These are phyloP conservation scores for Aureobasidium sp. DNA, from an alignment of 2,329 filamentous ascomycete genomes.

Conservation along the genomic window DNA sequence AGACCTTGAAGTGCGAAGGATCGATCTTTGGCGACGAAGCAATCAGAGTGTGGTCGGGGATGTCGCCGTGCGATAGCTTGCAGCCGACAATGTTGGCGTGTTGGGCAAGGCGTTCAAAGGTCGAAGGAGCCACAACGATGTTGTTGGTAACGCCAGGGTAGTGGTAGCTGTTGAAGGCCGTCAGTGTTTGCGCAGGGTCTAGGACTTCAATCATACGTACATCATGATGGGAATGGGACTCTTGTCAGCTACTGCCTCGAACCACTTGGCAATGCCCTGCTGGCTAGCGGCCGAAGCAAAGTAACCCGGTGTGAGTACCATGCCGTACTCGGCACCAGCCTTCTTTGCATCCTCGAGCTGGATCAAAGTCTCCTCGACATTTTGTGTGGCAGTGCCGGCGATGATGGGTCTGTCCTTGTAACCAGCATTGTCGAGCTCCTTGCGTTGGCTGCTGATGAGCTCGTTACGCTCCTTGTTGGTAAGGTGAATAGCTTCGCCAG, in stretches of 20 bases:
- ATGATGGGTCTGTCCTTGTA: constrained; percentile 55
- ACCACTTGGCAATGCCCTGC: constrained; percentile 56
- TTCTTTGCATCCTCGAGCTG: constrained; percentile 50
- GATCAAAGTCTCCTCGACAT: constrained; percentile 54
- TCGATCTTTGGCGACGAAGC: constrained; percentile 54
- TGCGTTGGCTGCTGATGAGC: constrained; percentile 49
- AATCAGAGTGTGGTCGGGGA: constrained; percentile 58
- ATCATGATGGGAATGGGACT: constrained; percentile 56
- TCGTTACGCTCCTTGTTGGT: constrained; percentile 50
- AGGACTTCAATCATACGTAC: constrained; percentile 33
- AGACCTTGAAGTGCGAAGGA: constrained; percentile 52
- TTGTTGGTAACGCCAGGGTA: constrained; percentile 63
- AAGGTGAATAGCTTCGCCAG: constrained; percentile 58
- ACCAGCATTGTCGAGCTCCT: constrained; percentile 49
- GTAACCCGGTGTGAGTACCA: constrained; percentile 59
- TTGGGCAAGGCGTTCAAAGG: constrained; percentile 51
- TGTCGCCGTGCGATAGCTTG: constrained; percentile 62
- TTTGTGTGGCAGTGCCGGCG: constrained; percentile 55
- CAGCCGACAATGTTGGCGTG: constrained; percentile 63
- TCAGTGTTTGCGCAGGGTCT: neutral
- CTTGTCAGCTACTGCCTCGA: constrained; percentile 52
- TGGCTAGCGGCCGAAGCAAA: constrained; percentile 55
- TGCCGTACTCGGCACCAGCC: constrained; percentile 54
- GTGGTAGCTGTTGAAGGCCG: constrained; percentile 45
- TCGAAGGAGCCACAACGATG: constrained; percentile 51